Percentiles rank a stretch among this genome's conserved stretches.
Conservation (phyloP, 1,284 basidiomycete species). For the Ustilago hordei region DNA sequence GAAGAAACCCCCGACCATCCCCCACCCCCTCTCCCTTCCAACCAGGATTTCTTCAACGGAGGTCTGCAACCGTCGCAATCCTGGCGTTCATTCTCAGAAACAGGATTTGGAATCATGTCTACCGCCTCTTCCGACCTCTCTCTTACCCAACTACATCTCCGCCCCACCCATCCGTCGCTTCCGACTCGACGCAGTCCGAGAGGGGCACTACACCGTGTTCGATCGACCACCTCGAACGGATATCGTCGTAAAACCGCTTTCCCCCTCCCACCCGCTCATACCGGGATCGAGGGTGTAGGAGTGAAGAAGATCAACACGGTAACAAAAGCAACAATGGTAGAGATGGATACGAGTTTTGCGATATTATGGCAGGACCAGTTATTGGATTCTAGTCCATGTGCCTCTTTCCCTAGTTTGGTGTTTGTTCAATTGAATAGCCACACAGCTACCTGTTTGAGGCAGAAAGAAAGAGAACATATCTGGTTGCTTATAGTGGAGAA, state of each 20-base stretch:
- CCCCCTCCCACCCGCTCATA: neutral
- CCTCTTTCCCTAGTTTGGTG: slow-evolving; percentile 27
- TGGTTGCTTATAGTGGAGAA: slow-evolving; percentile 47
- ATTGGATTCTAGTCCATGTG: slow-evolving; percentile 29
- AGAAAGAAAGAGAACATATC: neutral
- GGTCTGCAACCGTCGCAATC: slow-evolving; percentile 24
- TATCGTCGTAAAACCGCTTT: slow-evolving; percentile 1
- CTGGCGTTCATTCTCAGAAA: slow-evolving; percentile 40
- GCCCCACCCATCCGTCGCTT: neutral
- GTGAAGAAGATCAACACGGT: slow-evolving; percentile 12
- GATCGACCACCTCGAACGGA: slow-evolving; percentile 6
- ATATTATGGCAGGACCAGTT: slow-evolving; percentile 49
- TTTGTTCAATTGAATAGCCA: slow-evolving; percentile 30
- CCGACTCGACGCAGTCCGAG: slow-evolving; percentile 12
- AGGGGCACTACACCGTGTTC: slow-evolving; percentile 17
- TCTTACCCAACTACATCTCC: slow-evolving; percentile 24
- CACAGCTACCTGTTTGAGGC: neutral
- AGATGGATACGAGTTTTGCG: slow-evolving; percentile 16
- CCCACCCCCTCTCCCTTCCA: neutral
- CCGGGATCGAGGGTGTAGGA: neutral
- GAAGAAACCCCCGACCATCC: slow-evolving; percentile 18
- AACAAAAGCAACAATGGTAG: neutral
- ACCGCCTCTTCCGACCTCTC: slow-evolving; percentile 29
- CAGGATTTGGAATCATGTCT: slow-evolving; percentile 36
- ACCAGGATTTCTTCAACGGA: slow-evolving; percentile 12